Percentiles rank a stretch among this genome's conserved stretches.
Conservation (phyloP, 2,329 filamentous ascomycete genomes). For the Fusarium sp. region DNA sequence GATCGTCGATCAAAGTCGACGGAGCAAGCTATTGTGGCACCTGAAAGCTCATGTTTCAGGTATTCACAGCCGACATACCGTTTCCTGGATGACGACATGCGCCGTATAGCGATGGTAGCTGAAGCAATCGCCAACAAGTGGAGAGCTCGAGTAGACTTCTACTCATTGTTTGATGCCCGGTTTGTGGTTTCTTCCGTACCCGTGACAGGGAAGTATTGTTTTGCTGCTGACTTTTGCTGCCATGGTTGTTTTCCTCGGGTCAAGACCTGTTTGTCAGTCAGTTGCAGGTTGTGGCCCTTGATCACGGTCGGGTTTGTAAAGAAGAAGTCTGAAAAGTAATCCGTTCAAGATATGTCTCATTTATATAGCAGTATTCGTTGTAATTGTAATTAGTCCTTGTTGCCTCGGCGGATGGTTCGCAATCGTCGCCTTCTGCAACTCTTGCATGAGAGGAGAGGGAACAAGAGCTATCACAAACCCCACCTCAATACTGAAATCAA, state of each 20-base stretch:
- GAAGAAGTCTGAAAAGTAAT: neutral
- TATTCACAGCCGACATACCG: neutral
- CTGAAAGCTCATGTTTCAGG: slow-evolving; percentile 1
- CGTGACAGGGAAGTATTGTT: neutral
- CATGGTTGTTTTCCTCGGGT: neutral
- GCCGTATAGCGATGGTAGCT: neutral
- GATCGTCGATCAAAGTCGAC: slow-evolving; percentile 17
- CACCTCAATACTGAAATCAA: neutral
- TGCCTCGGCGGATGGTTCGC: slow-evolving; percentile 37
- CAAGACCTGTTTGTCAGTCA: neutral
- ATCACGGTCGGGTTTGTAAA: neutral
- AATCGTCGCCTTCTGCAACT: slow-evolving; percentile 31
- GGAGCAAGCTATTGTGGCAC: slow-evolving; percentile 4
- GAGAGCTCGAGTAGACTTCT: neutral
- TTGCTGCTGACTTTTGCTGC: neutral
- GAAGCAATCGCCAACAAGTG: neutral
- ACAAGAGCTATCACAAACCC: slow-evolving; percentile 22
- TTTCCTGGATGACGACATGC: neutral
- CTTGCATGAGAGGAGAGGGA: slow-evolving; percentile 33
- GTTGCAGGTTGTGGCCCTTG: neutral
- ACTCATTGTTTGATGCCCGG: neutral
- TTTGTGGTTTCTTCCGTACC: neutral
- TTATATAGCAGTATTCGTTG: slow-evolving; percentile 28
- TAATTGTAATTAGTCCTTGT: slow-evolving; percentile 29
- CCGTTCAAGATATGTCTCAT: slow-evolving; percentile 16